phyloP scores from a whole-genome alignment of 2,329 filamentous ascomycete genomes.

The Blumeria graminis region DNA sequence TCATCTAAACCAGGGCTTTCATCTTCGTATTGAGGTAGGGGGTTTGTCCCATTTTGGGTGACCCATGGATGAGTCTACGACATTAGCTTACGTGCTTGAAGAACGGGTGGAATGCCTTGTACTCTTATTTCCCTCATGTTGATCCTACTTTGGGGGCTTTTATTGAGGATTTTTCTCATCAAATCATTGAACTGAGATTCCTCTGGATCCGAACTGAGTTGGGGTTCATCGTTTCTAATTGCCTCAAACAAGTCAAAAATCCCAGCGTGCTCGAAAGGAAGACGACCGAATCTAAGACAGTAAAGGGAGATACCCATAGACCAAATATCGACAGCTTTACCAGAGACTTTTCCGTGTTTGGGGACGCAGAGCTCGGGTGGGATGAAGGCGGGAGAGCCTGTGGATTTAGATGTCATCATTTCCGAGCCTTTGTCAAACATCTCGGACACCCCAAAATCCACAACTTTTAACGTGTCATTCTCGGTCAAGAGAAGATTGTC shows the following conservation, averaged over 20 bases:
- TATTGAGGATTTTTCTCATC: constrained; percentile 51
- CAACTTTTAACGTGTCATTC: constrained; percentile 86
- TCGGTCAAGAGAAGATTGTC: constrained; percentile 81
- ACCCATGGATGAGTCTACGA: constrained; percentile 81
- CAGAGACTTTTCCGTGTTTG: constrained; percentile 68
- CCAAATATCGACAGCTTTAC: constrained; percentile 86
- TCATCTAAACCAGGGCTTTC: constrained; percentile 66
- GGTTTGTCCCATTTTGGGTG: constrained; percentile 54
- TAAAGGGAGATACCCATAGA: constrained; percentile 93
- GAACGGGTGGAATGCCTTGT: constrained; percentile 6
- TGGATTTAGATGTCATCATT: constrained; percentile 83
- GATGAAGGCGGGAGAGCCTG: constrained; percentile 83
- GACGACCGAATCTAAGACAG: constrained; percentile 66
- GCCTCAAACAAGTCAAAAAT: constrained; percentile 76
- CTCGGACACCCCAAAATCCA: constrained; percentile 97
- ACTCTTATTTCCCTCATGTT: constrained; percentile 64
- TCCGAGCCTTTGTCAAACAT: constrained; percentile 79
- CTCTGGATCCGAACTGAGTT: constrained; percentile 38
- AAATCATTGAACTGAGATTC: constrained; percentile 50
- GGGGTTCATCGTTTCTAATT: constrained; percentile 47
- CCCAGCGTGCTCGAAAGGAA: constrained; percentile 61
- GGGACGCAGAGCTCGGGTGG: constrained; percentile 77
- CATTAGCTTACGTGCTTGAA: constrained; percentile 1
- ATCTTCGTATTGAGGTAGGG: constrained; percentile 55
- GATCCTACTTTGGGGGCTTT: constrained; percentile 64